Evolutionary conservation across 2,329 filamentous ascomycete genomes (phyloP).

Genomic region (Neurospora crassa): DNA sequence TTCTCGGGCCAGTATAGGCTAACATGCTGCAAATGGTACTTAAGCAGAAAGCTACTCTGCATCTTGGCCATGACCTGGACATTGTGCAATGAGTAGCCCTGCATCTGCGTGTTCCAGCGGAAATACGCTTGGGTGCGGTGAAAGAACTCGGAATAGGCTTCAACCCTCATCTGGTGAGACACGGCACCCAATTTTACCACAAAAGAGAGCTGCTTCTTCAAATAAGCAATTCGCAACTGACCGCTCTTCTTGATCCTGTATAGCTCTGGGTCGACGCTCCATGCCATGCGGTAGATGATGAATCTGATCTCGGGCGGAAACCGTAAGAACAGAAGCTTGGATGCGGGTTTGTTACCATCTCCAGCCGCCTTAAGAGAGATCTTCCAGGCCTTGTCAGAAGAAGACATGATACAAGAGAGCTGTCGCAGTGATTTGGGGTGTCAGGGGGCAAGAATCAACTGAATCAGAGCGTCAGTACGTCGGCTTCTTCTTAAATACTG

Average conservation of each 20-base stretch:
- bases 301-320: not conserved
- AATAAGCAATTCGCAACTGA: not conserved
- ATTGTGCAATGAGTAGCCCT: not conserved
- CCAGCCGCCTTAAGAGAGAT: not conserved
- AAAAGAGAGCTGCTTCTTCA: not conserved
- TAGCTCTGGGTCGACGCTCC: not conserved
- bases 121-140: not conserved
- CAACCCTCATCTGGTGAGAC: not conserved
- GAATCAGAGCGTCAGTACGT: not conserved
- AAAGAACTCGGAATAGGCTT: not conserved
- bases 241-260: not conserved
- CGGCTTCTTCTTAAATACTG: not conserved
- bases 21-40: not conserved
- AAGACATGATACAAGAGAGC: not conserved
- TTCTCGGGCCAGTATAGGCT: not conserved
- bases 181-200: not conserved
- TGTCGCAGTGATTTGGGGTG: not conserved
- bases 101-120: not conserved
- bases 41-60: not conserved
- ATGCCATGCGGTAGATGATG: not conserved
- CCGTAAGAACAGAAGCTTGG: not conserved
- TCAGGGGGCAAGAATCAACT: not conserved
- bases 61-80: not conserved
- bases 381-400: not conserved
- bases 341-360: not conserved